Percentiles rank a stretch among this genome's conserved stretches.
phyloP scores from a whole-genome alignment of 176 grass and related monocot genomes.

The Oryza coarctata region DNA sequence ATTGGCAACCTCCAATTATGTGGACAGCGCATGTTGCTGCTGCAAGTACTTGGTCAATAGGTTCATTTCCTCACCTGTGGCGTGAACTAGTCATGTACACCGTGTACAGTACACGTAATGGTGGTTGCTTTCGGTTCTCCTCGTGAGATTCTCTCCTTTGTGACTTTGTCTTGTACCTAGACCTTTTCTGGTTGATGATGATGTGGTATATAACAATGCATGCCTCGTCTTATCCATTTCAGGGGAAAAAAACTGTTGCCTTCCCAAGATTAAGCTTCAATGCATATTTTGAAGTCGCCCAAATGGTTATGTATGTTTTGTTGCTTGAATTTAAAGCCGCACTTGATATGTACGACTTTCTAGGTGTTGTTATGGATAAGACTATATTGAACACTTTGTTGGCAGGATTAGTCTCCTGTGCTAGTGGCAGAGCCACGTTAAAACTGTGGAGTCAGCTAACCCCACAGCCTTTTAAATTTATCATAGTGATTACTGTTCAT shows the following conservation, averaged over 20 bases:
- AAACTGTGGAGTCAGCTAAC: no score
- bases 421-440: no score
- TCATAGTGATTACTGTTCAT: no score
- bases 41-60: not conserved
- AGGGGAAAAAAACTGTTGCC: not conserved
- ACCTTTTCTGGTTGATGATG: slow-evolving; percentile 4
- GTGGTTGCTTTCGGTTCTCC: not conserved
- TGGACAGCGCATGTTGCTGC: not conserved
- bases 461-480: no score
- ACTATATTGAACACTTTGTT: not conserved
- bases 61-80: not conserved
- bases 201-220: not conserved
- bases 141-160: not conserved
- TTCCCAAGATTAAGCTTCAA: not conserved
- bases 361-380: not conserved
- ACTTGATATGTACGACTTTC: not conserved
- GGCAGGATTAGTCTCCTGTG: not conserved
- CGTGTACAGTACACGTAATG: not conserved
- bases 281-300: not conserved
- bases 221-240: not conserved
- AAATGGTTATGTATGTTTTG: not conserved
- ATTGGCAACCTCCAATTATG: not conserved
- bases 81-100: no score
- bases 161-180: not conserved
- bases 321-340: not conserved